Conservation (phyloP, 495 filamentous ascomycete genomes). For the Penicillium paxilli region DNA sequence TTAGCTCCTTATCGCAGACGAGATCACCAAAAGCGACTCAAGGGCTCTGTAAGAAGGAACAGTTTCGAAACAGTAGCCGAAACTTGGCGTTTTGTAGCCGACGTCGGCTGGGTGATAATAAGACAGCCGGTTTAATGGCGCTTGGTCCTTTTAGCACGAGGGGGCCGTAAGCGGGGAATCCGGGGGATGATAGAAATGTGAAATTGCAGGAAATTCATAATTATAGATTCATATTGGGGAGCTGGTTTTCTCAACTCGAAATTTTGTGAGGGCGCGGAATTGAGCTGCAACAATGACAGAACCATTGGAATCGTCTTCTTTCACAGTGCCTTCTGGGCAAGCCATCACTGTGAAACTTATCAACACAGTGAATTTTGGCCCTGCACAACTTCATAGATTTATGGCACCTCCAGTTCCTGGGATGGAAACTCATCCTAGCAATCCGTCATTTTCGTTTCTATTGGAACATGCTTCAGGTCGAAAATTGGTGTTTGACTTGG, state of each 20-base stretch:
- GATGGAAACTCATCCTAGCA: conserved; percentile 14
- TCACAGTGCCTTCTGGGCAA: conserved; percentile 38
- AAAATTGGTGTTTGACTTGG: conserved; percentile 15
- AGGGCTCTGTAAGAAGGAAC: too few species aligned
- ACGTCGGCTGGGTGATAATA: not conserved
- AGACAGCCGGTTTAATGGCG: conserved; percentile 1
- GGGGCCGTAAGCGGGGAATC: not conserved
- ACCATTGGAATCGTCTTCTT: conserved; percentile 32
- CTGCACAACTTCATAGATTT: conserved; percentile 19
- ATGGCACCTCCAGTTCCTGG: conserved; percentile 22
- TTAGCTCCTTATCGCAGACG: not conserved
- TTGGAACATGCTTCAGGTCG: conserved; percentile 19
- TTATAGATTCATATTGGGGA: not conserved
- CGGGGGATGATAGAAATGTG: not conserved
- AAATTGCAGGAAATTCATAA: not conserved
- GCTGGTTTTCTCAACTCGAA: not conserved
- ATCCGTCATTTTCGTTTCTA: conserved; percentile 20
- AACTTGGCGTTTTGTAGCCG: not conserved
- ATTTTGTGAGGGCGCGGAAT: not conserved
- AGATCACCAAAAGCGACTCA: too few species aligned
- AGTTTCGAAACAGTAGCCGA: not conserved
- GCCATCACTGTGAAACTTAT: conserved; percentile 19
- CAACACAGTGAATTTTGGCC: conserved; percentile 22
- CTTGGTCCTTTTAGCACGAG: not conserved
- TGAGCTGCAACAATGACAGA: conserved; percentile 1